These are phyloP conservation scores for Globisporangium spiculum DNA, from an alignment of 352 stramenopile genomes.

Conservation along the genomic window DNA sequence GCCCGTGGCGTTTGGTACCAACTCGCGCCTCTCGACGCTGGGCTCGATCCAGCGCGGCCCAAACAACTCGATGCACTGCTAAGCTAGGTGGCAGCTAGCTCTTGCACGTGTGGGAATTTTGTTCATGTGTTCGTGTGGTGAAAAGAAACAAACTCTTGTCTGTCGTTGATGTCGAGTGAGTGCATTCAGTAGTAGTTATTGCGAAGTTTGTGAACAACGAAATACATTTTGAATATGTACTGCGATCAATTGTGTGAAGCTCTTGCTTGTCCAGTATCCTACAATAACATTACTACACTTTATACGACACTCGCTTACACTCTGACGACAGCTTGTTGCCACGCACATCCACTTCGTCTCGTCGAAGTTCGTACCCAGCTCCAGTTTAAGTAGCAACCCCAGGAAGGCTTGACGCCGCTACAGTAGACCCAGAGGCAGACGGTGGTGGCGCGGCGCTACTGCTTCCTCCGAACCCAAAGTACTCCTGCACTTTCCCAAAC, in stretches of 20 bases:
- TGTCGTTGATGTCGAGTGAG: not conserved
- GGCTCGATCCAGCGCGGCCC: conserved; percentile 1
- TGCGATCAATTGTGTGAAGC: too few species aligned
- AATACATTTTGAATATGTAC: too few species aligned
- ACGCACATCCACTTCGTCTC: not conserved
- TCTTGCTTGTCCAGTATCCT: too few species aligned
- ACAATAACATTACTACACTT: not conserved
- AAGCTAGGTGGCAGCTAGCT: not conserved
- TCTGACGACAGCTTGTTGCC: not conserved
- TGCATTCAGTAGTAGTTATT: not conserved
- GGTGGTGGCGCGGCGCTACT: not conserved
- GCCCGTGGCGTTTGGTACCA: not conserved
- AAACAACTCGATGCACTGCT: conserved; percentile 19
- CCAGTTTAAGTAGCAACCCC: not conserved
- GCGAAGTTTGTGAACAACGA: too few species aligned
- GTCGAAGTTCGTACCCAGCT: not conserved
- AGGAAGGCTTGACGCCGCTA: not conserved
- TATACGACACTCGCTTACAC: not conserved
- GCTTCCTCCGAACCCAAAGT: conserved; percentile 10
- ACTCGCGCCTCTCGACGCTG: not conserved
- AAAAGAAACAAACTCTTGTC: not conserved
- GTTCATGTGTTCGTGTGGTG: not conserved
- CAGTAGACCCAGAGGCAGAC: not conserved
- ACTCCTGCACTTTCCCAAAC: not conserved
- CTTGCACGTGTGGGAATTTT: not conserved